A percentile compares a stretch with the other conserved stretches of the same genome.
Conservation (phyloP, 139 green algal species). For the Asterochloris sp. region DNA sequence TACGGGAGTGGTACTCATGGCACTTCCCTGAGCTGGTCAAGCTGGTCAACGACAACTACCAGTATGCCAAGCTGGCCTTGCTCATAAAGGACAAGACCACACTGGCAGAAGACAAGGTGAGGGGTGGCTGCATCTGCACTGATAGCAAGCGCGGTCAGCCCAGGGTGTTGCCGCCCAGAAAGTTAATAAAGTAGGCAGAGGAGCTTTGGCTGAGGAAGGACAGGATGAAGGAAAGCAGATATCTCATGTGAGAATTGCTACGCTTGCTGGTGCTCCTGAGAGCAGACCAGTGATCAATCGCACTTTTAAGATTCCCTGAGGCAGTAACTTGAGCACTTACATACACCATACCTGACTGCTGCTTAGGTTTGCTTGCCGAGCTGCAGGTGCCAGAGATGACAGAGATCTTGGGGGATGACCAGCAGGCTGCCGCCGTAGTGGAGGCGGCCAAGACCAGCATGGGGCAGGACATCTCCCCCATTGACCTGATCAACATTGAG, state of each 20-base stretch:
- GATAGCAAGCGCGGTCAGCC: too few species aligned
- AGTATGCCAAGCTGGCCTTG: constrained; percentile 82
- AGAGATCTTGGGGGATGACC: constrained; percentile 82
- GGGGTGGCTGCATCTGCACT: neutral
- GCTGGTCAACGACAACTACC: constrained; percentile 95
- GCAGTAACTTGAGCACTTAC: too few species aligned
- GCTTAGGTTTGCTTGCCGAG: too few species aligned
- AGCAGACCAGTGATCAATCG: too few species aligned
- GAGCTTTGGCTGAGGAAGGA: too few species aligned
- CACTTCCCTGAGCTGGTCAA: constrained; percentile 99
- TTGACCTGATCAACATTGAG: constrained; percentile 98
- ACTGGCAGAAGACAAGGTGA: constrained; percentile 58
- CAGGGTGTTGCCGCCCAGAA: too few species aligned
- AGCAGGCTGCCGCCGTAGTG: constrained; percentile 74
- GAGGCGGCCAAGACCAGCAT: constrained; percentile 74
- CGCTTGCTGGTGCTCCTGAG: too few species aligned
- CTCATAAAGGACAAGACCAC: constrained; percentile 86
- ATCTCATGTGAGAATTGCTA: too few species aligned
- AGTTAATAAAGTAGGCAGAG: too few species aligned
- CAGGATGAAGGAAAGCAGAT: too few species aligned
- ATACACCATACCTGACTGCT: too few species aligned
- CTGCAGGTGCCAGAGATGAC: constrained; percentile 29
- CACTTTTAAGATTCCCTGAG: too few species aligned
- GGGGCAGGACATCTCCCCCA: constrained; percentile 96
- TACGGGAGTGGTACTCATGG: constrained; percentile 98